These are phyloP conservation scores for Zygosaccharomyces kombuchaensis DNA, from an alignment of 805 yeast species.

Conservation along the genomic window DNA sequence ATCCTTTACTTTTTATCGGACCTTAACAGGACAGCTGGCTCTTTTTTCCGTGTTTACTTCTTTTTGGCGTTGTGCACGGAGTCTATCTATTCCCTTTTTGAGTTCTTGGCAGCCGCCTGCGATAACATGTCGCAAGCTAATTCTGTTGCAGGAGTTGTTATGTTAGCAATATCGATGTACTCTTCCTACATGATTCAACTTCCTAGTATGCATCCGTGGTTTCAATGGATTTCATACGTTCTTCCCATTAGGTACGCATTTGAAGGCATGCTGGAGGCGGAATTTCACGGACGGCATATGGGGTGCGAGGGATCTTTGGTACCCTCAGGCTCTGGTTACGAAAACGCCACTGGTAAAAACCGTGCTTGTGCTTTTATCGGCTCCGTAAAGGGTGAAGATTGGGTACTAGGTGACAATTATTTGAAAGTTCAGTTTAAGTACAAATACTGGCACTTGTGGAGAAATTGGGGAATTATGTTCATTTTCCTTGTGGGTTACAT, in stretches of 20 bases:
- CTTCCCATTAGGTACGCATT: constrained; percentile 52
- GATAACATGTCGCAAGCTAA: constrained; percentile 50
- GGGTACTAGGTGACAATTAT: constrained; percentile 59
- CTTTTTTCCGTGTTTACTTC: constrained; percentile 49
- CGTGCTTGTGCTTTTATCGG: constrained; percentile 59
- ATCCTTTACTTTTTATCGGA: constrained; percentile 55
- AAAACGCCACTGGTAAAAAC: constrained; percentile 33
- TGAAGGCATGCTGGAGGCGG: constrained; percentile 60
- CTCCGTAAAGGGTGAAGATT: constrained; percentile 47
- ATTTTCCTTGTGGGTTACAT: constrained; percentile 39
- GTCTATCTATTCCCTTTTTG: constrained; percentile 40
- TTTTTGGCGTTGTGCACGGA: constrained; percentile 32
- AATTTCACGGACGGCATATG: constrained; percentile 46
- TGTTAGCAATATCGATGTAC: constrained; percentile 48
- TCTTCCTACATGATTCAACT: constrained; percentile 61
- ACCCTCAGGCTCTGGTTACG: constrained; percentile 56
- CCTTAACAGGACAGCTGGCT: constrained; percentile 46
- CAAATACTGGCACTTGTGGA: constrained; percentile 62
- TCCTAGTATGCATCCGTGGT: constrained; percentile 60
- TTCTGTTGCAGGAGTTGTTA: constrained; percentile 49
- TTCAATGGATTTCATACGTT: constrained; percentile 53
- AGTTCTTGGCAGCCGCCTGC: constrained; percentile 47
- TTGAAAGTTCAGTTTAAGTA: constrained; percentile 47
- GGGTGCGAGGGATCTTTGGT: constrained; percentile 36
- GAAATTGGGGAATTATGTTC: constrained; percentile 66